Evolutionary conservation across 305 asterid genomes (phyloP), one percentile per base, ranked within the genome.

Genomic region (Lippia alba): DNA sequence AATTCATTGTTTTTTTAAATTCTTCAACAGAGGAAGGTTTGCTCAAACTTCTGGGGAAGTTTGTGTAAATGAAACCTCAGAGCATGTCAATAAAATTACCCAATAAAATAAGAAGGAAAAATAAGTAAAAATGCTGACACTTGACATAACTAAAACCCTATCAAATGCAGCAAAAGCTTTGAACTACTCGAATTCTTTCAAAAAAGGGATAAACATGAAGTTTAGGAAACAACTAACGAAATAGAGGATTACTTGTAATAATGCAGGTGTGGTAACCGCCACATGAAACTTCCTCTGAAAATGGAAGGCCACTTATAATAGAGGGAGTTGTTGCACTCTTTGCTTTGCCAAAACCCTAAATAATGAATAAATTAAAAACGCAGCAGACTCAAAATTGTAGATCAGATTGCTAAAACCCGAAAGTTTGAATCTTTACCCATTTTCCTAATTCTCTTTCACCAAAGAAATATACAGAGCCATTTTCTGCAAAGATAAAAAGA

Each of bases 251-350:
- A 94, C 98, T 82, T 81, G 98, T 83, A 74, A 91, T 70, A 67
- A 87, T 80, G 71, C 99, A 91, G 33, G 98, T 94, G 85, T 94
- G 99, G 77, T 94, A 91, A 74, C 96, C 99, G 77, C 99, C 99
- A 69, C 99, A 94, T 63, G 91, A 90, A 62, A 85, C 92, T 78
- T 85, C 88, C 64, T 84, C 83, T 18, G 97, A 86, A 74, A 62
- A 74, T 49, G 97, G 97, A 49, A 94, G 76, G 30, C 80, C 57
- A 61, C 79, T 74, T 53, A 94, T 67, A 57, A 80, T 75, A 67
- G 86, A 84, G 49, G 97, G 98, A 61, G 81, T 74, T 24, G 92
- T 71, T 15, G 69, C 82, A 67, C 73, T 82, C 74, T 83, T 83
- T 77, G 84, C 86, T 75, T 86, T 91, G 64, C 90, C 89, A 76